Percentiles rank a stretch among this genome's conserved stretches.
phyloP scores from a whole-genome alignment of 2,329 filamentous ascomycete species.

The Purpureocillium lavendulum region DNA sequence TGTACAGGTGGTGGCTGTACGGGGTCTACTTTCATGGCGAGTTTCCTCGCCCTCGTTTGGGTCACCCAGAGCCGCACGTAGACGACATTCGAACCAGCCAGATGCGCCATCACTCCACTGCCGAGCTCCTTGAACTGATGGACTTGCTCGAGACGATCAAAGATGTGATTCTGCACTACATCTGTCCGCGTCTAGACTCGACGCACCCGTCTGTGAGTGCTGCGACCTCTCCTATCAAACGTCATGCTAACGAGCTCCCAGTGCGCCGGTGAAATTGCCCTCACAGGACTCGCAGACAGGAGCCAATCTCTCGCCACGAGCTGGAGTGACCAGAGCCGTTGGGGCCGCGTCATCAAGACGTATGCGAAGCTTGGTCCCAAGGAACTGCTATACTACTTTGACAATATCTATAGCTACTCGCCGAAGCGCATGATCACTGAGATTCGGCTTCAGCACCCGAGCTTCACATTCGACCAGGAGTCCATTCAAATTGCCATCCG shows the following conservation, averaged over 20 bases:
- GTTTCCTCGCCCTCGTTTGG: slow-evolving; percentile 25
- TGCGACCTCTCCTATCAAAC: no score
- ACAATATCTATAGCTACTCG: slow-evolving; percentile 36
- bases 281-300: slow-evolving; percentile 16
- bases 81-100: slow-evolving; percentile 33
- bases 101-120: slow-evolving; percentile 34
- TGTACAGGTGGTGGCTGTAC: slow-evolving; percentile 49
- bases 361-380: slow-evolving; percentile 41
- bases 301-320: slow-evolving; percentile 21
- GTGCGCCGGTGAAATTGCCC: not conserved
- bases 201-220: slow-evolving; percentile 24
- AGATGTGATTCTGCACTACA: slow-evolving; percentile 33
- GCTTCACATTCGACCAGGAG: slow-evolving; percentile 36
- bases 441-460: slow-evolving; percentile 28
- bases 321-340: slow-evolving; percentile 27
- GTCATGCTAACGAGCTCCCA: slow-evolving; percentile 2
- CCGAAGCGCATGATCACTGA: slow-evolving; percentile 34
- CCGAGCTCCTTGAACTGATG: slow-evolving; percentile 34
- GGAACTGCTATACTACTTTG: slow-evolving; percentile 40
- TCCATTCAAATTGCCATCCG: slow-evolving; percentile 31
- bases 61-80: slow-evolving; percentile 28
- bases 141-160: slow-evolving; percentile 37
- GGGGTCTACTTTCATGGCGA: slow-evolving; percentile 42
- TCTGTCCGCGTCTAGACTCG: slow-evolving; percentile 36
- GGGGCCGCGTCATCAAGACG: slow-evolving; percentile 32